These are phyloP conservation scores for Sphagnum magellanicum DNA, from an alignment of 228 moss, liverwort and hornwort species.

Conservation along the genomic window DNA sequence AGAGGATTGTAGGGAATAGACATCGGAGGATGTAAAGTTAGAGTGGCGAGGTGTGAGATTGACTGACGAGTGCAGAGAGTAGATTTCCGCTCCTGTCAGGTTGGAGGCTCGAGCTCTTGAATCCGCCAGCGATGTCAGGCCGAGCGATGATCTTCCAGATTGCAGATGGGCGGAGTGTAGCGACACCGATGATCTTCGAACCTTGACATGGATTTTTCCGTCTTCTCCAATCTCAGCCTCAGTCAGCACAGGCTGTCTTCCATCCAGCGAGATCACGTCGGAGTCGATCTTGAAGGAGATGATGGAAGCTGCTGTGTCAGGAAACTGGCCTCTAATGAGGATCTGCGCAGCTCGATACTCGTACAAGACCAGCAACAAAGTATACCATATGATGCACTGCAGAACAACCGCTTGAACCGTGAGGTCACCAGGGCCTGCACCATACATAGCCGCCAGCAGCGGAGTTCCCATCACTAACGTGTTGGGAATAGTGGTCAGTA, in stretches of 20 bases:
- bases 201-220: slow-evolving; percentile 91
- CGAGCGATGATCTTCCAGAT: slow-evolving; percentile 45
- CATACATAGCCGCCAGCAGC: slow-evolving; percentile 45
- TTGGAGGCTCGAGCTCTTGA: slow-evolving; percentile 90
- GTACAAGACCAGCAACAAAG: slow-evolving; percentile 37
- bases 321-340: slow-evolving; percentile 86
- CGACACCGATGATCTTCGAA: slow-evolving; percentile 81
- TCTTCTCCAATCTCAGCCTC: slow-evolving; percentile 89
- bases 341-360: slow-evolving; percentile 55
- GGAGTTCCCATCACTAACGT: slow-evolving; percentile 58
- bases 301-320: slow-evolving; percentile 83
- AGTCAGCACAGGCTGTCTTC: slow-evolving; percentile 75
- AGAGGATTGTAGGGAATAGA: slow-evolving; percentile 94
- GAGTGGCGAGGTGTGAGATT: slow-evolving; percentile 77
- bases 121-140: slow-evolving; percentile 62
- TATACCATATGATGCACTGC: slow-evolving; percentile 54
- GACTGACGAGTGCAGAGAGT: slow-evolving; percentile 88
- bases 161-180: slow-evolving; percentile 62
- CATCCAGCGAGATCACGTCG: slow-evolving; percentile 86
- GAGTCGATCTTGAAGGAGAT: slow-evolving; percentile 94
- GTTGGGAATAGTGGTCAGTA: slow-evolving; percentile 54
- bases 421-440: slow-evolving; percentile 14
- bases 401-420: slow-evolving; percentile 39
- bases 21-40: slow-evolving; percentile 73
- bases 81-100: slow-evolving; percentile 93